These are phyloP conservation scores for Lichenothelia convexa DNA, from an alignment of 495 filamentous ascomycete species.

Conservation along the genomic window DNA sequence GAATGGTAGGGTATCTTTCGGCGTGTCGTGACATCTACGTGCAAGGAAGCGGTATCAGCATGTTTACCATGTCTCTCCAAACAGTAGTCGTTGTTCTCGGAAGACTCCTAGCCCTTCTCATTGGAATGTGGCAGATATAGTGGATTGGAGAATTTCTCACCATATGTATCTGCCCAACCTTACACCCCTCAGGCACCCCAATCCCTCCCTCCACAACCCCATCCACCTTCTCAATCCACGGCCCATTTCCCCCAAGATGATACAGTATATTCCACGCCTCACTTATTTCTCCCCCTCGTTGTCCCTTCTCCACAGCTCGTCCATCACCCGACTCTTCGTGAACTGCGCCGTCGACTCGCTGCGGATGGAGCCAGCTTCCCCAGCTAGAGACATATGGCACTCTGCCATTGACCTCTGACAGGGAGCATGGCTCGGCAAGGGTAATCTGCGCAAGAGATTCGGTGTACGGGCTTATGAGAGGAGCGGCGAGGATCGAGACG, in stretches of 20 bases:
- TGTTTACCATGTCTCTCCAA: no score
- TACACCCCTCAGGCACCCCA: slow-evolving; percentile 28
- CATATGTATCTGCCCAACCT: slow-evolving; percentile 40
- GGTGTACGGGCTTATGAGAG: no score
- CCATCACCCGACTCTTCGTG: no score
- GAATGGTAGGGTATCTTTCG: slow-evolving; percentile 38
- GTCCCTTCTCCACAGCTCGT: no score
- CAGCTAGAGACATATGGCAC: background rate
- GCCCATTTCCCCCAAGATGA: slow-evolving; percentile 40
- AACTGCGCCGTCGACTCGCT: background rate
- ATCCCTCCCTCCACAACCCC: slow-evolving; percentile 24
- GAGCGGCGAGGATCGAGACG: no score
- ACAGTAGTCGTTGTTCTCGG: no score
- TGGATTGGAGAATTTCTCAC: no score
- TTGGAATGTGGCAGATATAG: no score
- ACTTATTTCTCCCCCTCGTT: background rate
- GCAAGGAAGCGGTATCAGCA: background rate
- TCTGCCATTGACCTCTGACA: no score
- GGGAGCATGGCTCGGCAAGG: no score
- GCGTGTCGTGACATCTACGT: slow-evolving; percentile 38
- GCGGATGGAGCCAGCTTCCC: background rate
- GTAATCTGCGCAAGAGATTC: no score
- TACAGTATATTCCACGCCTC: slow-evolving; percentile 34
- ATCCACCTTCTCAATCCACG: slow-evolving; percentile 37
- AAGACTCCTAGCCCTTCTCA: no score